Base-by-base conservation (phyloP, 495 filamentous ascomycete genomes). In the Xylaria bambusicola region DNA sequence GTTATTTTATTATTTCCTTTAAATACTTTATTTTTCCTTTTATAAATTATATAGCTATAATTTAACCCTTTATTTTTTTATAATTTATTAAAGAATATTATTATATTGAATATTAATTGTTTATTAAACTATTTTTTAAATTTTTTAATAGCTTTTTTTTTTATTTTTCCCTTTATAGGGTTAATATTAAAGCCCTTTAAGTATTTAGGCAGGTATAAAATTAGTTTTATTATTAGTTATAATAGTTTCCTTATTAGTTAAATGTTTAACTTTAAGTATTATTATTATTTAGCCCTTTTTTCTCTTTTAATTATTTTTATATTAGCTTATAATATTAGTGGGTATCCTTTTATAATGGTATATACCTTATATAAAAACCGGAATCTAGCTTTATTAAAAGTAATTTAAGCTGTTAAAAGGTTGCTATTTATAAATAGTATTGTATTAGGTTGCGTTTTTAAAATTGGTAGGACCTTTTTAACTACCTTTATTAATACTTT, bases 1-100 rank as follows among this genome's bases (percentile, higher is more conserved):
- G 9, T 6, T 20, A 46, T 21, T 2, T 6, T 21, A 5, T 46
- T 46, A 21, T 26, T 46, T 6, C 15, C 13, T 46, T 46, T 46
- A 21, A 13, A 3, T 21, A 46, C 15, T 46, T 46, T 46, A 21
- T 20, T 20, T 46, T 21, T 2, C 17, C 15, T 46, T 46, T 46
- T 46, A 46, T 46, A 46, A 46, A 46, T n/a, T 46, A 46, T 46
- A 46, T 46, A 46, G 5, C 15, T 46, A 46, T 46, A 46, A 3
- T n/a, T 46, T 21, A 46, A 7, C 13, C 23, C 23, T 8, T 46
- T 46, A 21, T 46, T 46, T 4, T 21, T 20, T 21, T 46, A 21
- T 21, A 46, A 46, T 6, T n/a, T 46, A 21, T 46, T 46, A 21
- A 46, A 46, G 23, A 46, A 46, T 5, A 46, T 13, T 46, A 21